Base-by-base conservation (phyloP, 257 asterid genomes). In the Gentiana straminea region DNA sequence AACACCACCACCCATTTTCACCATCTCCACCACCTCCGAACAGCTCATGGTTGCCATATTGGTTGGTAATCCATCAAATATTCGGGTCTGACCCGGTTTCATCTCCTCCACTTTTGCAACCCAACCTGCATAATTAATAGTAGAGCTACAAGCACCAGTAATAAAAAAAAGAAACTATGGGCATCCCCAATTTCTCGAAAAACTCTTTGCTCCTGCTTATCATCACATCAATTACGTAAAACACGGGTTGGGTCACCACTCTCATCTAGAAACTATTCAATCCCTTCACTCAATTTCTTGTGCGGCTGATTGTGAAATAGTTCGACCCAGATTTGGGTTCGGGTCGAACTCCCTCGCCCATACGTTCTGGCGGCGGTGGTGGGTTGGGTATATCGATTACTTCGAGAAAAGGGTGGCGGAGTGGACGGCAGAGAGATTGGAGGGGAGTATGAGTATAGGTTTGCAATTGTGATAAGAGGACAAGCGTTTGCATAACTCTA, bases 121-220 rank as follows among this genome's bases (percentile, higher is more conserved):
- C 86, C 86, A 78, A 2, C 75, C 80, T 1, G 86, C 84, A 32
- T 78, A 44, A 68, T 74, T 82, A 77, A 81, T 61, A 2, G 89
- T 89, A 24, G 81, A 62, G 6, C 77, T 55, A 13, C 81, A 69
- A 5, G 86, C 86, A 9, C 86, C 82, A 6, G 78, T 78, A 9
- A 86, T 70, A 15, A 61, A 79, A 65, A 71, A 83, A 80, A 5
- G 73, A 58, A 1, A 67, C 89, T 6, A 64, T 12, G 8, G 89
- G 93, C 44, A 81, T 58, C 67, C 61, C 67, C 33, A 65, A 72
- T 47, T 58, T 78, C 54, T 32, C 55, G 61, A 83, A 83, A 3
- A 78, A 70, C 13, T 72, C 78, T 13, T 65, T 75, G 67, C 83
- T 78, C 83, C 83, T 73, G 61, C 73, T 68, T 84, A 81, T 81